A percentile compares a stretch with the other conserved stretches of the same genome.
Conservation (phyloP, 371 early-diverging fungal genomes). For the Blakeslea trispora region DNA sequence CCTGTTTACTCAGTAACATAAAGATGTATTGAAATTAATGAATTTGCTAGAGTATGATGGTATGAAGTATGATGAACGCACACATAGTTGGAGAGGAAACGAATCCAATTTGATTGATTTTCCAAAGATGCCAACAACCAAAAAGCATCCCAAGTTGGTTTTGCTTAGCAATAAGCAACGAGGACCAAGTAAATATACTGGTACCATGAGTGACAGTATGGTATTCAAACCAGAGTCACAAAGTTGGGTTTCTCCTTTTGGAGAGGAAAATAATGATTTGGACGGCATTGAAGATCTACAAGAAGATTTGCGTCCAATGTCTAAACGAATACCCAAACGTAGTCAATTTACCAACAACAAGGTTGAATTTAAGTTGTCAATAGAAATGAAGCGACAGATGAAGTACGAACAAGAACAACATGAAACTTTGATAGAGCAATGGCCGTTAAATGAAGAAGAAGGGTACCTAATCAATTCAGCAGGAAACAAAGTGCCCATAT, state of each 20-base stretch:
- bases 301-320: slow-evolving; percentile 5
- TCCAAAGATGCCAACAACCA: slow-evolving; percentile 9
- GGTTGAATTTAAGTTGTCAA: slow-evolving; percentile 30
- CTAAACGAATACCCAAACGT: not conserved
- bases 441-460: slow-evolving; percentile 20
- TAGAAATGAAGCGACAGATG: slow-evolving; percentile 30
- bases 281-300: slow-evolving; percentile 25
- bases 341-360: not conserved
- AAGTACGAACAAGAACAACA: slow-evolving; percentile 34
- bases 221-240: slow-evolving; percentile 16
- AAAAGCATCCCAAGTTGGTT: slow-evolving; percentile 25
- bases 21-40: not conserved
- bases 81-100: slow-evolving; percentile 40
- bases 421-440: slow-evolving; percentile 24
- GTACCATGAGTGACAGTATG: slow-evolving; percentile 17
- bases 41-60: slow-evolving; percentile 26
- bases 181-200: slow-evolving; percentile 19
- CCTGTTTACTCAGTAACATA: no score
- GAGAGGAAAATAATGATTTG: slow-evolving; percentile 19
- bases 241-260: slow-evolving; percentile 23
- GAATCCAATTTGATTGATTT: slow-evolving; percentile 26
- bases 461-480: no score
- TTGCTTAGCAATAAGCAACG: slow-evolving; percentile 21
- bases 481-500: not conserved
- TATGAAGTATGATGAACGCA: slow-evolving; percentile 34